Base-by-base conservation (phyloP, 139 green algal genomes). In the Chlorella sp. region DNA sequence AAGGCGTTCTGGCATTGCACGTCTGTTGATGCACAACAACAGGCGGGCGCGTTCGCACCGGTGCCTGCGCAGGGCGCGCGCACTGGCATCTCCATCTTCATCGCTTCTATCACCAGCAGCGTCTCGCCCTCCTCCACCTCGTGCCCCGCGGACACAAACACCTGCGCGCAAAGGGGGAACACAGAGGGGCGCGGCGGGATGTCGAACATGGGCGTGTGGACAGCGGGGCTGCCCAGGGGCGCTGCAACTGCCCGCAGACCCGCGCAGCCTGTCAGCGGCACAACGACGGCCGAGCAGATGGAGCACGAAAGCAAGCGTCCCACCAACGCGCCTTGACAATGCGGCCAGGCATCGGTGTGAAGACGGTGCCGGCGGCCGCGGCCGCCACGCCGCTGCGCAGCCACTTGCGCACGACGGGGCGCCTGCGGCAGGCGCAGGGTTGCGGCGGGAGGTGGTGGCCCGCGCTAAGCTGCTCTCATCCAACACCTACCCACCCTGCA, bases 31-130 rank as follows among this genome's bases (percentile, higher is more conserved):
- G 61, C 48, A 62, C 68, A 42, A n/a, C n/a, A n/a, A n/a, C 58
- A 50, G 38, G 58, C 55, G 1, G 45, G 19, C 36, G 74, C 23
- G 5, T 67, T 63, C 7, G 46, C 61, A 68, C 79, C 67, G 35
- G 42, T 79, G 33, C 83, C 83, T 29, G 65, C 11, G 38, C 62
- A 82, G 51, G 76, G 80, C 12, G 80, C 80, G 15, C 62, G 33
- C 43, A 77, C 71, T 51, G 76, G 69, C 64, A 87, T 80, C 80
- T 90, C 79, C 91, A 95, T 96, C 79, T 96, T 96, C 91, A 96
- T 96, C 0, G 91, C 91, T 75, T 96, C 90, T 69, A 95, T 56
- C 25, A 88, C 86, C 59, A 90, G 73, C 79, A 94, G 78, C 4
- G 79, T 36, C 8, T 81, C 38, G 17, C 87, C 87, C 51, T 78